These are phyloP conservation scores for Heracleum sosnowskyi DNA, from an alignment of 129 eudicot genomes.

Conservation along the genomic window DNA sequence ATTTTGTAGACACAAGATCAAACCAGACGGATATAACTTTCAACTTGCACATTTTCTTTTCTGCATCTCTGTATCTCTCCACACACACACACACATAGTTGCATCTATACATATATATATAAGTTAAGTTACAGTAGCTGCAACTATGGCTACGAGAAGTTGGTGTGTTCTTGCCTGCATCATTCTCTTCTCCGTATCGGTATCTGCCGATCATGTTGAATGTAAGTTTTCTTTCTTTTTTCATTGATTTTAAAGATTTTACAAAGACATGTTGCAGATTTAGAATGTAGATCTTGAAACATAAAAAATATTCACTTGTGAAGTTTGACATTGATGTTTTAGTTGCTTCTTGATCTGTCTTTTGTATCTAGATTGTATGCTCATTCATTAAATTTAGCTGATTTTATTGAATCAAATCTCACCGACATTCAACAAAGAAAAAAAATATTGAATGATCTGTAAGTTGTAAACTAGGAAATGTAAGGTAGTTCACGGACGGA, in stretches of 20 bases:
- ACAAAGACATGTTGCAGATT: not conserved
- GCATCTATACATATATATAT: not conserved
- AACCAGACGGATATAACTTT: not conserved
- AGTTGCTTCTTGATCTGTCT: constrained; percentile 10
- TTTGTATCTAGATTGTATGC: not conserved
- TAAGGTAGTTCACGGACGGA: not conserved
- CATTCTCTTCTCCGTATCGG: constrained; percentile 25
- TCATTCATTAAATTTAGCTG: not conserved
- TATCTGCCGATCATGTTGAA: constrained; percentile 22
- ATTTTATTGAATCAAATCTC: not conserved
- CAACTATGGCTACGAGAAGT: constrained; percentile 6
- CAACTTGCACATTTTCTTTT: not conserved
- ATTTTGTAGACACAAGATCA: not conserved
- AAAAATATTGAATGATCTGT: not conserved
- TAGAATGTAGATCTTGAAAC: constrained; percentile 8
- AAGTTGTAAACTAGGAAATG: not conserved
- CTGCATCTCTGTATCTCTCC: not conserved
- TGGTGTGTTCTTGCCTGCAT: constrained; percentile 17
- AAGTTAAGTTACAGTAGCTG: not conserved
- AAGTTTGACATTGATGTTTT: not conserved
- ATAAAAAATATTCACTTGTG: not conserved
- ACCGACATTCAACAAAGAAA: not conserved
- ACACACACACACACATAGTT: not conserved
- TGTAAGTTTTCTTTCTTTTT: constrained; percentile 19
- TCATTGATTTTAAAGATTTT: not conserved